phyloP scores from a whole-genome alignment of 1,284 basidiomycete genomes.

The Cryptococcus sp. region DNA sequence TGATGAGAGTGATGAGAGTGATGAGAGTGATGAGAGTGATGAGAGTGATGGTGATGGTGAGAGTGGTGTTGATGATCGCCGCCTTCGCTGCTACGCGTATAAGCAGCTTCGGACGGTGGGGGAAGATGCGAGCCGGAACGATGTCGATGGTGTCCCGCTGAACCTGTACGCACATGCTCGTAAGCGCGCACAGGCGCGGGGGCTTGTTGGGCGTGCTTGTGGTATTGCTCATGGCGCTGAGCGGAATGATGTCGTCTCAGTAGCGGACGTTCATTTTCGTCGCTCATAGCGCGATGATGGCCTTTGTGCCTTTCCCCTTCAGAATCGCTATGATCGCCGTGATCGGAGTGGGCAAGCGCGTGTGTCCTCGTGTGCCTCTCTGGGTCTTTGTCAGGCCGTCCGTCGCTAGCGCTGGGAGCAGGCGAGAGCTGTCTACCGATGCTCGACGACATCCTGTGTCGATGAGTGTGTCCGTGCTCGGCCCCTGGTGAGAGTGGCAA shows the following conservation, averaged over 20 bases:
- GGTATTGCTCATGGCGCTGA: not conserved
- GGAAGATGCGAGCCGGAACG: slow-evolving; percentile 13
- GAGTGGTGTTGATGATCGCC: no score
- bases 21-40: no score
- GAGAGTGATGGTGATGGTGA: no score
- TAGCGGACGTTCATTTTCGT: slow-evolving; percentile 4
- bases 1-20: no score
- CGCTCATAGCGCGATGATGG: not conserved
- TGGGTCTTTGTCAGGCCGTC: no score
- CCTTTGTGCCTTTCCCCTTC: no score
- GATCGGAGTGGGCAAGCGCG: no score
- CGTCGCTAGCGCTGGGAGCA: not conserved
- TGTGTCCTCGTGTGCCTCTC: no score
- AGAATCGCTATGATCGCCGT: no score
- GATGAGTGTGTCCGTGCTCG: no score
- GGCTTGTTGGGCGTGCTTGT: not conserved
- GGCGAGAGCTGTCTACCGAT: slow-evolving; percentile 5
- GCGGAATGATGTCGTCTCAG: slow-evolving; percentile 6
- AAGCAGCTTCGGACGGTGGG: slow-evolving; percentile 6
- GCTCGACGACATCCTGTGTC: not conserved
- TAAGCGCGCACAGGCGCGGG: not conserved
- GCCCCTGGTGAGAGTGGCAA: slow-evolving; percentile 11
- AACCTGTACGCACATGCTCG: no score
- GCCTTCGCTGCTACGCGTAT: not conserved
- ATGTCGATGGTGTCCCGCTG: slow-evolving; percentile 12